Evolutionary conservation across 306 rosid genomes (phyloP), one percentile per base, ranked within the genome.

Genomic region (Cucurbita pepo): DNA sequence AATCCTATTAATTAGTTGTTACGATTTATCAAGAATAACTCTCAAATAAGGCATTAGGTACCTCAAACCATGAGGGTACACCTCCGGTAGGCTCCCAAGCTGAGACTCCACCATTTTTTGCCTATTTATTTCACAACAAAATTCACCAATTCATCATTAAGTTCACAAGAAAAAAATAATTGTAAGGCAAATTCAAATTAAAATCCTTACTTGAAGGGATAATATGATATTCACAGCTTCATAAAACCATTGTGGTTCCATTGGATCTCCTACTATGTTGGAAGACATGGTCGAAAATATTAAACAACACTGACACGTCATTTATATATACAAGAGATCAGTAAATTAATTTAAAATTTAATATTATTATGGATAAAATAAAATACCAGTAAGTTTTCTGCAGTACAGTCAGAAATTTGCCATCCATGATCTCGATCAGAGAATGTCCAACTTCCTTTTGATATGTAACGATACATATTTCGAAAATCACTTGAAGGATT

Each of bases 401-500:
- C 88, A 1, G 96, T 90, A 86, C 96, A 92, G 13, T 58, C 43
- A 30, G 41, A 58, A 30, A 30, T 0, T 30, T 13, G 10, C 64
- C 41, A 25, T 30, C 64, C 64, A 1, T 58, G 41, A 58, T 58
- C 64, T 58, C 7, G 41, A 58, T 58, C 64, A 5, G 43, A 90
- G 79, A 90, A 93, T 52, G 98, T 91, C 98, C 98, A 93, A 72
- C 96, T 90, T 4, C 98, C 96, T 80, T 88, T 85, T 43, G 92
- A 88, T 69, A 88, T 88, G 75, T 88, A 90, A 57, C 85, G 88
- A 64, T 88, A 85, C 92, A 89, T 85, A 44, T 57, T 72, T 77
- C 56, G 61, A 41, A 88, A 89, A 75, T 88, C 81, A 4, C 88
- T 86, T 2, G 80, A 72, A 69, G 83, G 82, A 77, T 88, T 88